A percentile compares a stretch with the other conserved stretches of the same genome.
Conservation (phyloP, 345 rosid genomes). For the Leavenworthia alabamica region DNA sequence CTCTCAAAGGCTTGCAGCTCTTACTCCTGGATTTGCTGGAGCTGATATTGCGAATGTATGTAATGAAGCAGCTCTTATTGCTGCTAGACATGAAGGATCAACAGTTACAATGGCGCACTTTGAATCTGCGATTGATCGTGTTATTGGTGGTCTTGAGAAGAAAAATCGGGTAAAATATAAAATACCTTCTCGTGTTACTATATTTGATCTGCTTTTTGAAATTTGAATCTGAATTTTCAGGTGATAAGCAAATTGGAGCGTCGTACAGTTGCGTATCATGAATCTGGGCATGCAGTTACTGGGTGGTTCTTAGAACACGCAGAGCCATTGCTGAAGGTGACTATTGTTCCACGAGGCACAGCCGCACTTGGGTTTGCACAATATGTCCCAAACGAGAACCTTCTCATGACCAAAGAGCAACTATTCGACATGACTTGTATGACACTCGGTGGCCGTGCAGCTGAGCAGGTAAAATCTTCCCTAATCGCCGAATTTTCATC, state of each 20-base stretch:
- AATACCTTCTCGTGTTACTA: background rate
- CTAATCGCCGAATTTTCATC: too few species aligned
- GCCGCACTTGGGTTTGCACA: slow-evolving; percentile 97
- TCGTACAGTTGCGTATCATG: slow-evolving; percentile 90
- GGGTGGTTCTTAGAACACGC: slow-evolving; percentile 99
- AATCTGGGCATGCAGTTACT: slow-evolving; percentile 90
- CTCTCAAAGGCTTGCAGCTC: slow-evolving; percentile 89
- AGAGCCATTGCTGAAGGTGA: slow-evolving; percentile 89
- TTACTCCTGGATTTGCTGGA: slow-evolving; percentile 96
- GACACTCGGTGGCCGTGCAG: slow-evolving; percentile 98
- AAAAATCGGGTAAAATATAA: slow-evolving; percentile 71
- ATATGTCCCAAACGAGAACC: slow-evolving; percentile 92
- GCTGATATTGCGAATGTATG: slow-evolving; percentile 96
- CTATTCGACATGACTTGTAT: slow-evolving; percentile 92
- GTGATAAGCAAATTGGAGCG: slow-evolving; percentile 91
- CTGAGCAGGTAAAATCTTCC: slow-evolving; percentile 77
- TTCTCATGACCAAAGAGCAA: slow-evolving; percentile 92
- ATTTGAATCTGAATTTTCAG: slow-evolving; percentile 36
- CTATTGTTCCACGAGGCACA: slow-evolving; percentile 96
- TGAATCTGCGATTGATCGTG: slow-evolving; percentile 91
- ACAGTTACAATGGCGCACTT: slow-evolving; percentile 73
- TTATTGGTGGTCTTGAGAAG: slow-evolving; percentile 98
- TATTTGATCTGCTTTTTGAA: background rate
- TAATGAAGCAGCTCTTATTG: slow-evolving; percentile 93
- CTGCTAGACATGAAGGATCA: slow-evolving; percentile 56